Evolutionary conservation across 352 stramenopile genomes (phyloP).

Genomic region (Globisporangium middletonii): DNA sequence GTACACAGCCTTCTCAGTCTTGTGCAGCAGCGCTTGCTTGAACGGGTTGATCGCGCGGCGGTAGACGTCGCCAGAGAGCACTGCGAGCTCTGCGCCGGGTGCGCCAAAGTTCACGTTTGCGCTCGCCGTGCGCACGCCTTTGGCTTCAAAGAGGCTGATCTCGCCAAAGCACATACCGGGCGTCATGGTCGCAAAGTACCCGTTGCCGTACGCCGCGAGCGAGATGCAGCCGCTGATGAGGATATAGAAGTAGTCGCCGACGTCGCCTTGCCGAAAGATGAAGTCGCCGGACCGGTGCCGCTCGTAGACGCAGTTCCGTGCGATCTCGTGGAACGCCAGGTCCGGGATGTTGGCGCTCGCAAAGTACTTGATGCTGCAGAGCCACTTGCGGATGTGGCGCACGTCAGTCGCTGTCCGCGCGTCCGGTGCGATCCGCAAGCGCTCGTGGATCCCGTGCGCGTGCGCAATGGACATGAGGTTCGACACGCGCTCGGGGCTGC

Average conservation of each 20-base stretch:
- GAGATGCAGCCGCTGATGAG: constrained; percentile 57
- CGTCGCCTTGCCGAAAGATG: constrained; percentile 66
- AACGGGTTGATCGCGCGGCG: constrained; percentile 59
- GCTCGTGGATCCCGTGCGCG: constrained; percentile 23
- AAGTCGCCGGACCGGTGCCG: constrained; percentile 40
- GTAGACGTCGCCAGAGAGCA: constrained; percentile 60
- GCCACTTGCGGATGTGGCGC: constrained; percentile 61
- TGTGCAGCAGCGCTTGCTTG: constrained; percentile 59
- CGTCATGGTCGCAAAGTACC: constrained; percentile 63
- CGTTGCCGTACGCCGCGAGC: constrained; percentile 58
- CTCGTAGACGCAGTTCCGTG: constrained; percentile 36
- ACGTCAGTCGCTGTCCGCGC: constrained; percentile 32
- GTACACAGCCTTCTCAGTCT: constrained; percentile 47
- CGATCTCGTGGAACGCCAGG: constrained; percentile 42
- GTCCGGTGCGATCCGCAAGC: constrained; percentile 32
- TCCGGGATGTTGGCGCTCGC: constrained; percentile 48
- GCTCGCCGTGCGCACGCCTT: constrained; percentile 46
- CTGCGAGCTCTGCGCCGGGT: constrained; percentile 39
- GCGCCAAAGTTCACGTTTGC: constrained; percentile 57
- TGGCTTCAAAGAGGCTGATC: constrained; percentile 55
- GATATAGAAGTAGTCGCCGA: constrained; percentile 69
- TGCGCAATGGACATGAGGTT: constrained; percentile 30
- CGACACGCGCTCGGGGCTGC: constrained; percentile 27
- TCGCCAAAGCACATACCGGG: constrained; percentile 65
- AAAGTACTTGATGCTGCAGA: constrained; percentile 63